phyloP scores from a whole-genome alignment of 192 early-diverging fungal genomes.

The Backusella mclennaniae region DNA sequence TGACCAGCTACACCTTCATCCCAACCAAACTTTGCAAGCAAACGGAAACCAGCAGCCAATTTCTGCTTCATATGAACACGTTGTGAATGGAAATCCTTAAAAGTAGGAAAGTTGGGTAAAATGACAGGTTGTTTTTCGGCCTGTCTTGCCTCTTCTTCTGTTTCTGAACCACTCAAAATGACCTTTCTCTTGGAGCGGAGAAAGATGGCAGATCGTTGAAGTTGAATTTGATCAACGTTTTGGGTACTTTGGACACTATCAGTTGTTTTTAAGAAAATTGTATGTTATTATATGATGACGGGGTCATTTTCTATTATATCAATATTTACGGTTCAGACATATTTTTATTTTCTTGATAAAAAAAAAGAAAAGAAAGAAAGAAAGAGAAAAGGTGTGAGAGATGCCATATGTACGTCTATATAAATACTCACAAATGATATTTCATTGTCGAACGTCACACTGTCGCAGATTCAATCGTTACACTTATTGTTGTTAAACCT shows the following conservation, averaged over 20 bases:
- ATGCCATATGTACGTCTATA: background rate
- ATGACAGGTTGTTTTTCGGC: constrained; percentile 44
- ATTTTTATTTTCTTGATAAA: background rate
- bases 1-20: constrained; percentile 59
- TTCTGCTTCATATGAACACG: constrained; percentile 57
- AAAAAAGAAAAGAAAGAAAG: background rate
- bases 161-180: constrained; percentile 32
- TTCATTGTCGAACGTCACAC: background rate
- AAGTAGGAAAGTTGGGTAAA: constrained; percentile 45
- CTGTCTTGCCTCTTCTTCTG: constrained; percentile 38
- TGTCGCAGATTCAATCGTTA: background rate
- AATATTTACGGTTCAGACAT: background rate
- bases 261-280: background rate
- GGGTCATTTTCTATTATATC: too few species aligned
- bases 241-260: background rate
- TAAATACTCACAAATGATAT: background rate
- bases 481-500: background rate
- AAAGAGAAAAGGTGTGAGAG: background rate
- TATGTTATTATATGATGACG: background rate
- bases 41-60: constrained; percentile 55
- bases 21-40: constrained; percentile 54
- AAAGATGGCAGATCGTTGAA: background rate
- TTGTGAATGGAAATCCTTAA: constrained; percentile 44
- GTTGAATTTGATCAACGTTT: background rate
- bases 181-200: constrained; percentile 31